phyloP scores from a whole-genome alignment of 2,329 filamentous ascomycete species.

The Escovopsis sp. region DNA sequence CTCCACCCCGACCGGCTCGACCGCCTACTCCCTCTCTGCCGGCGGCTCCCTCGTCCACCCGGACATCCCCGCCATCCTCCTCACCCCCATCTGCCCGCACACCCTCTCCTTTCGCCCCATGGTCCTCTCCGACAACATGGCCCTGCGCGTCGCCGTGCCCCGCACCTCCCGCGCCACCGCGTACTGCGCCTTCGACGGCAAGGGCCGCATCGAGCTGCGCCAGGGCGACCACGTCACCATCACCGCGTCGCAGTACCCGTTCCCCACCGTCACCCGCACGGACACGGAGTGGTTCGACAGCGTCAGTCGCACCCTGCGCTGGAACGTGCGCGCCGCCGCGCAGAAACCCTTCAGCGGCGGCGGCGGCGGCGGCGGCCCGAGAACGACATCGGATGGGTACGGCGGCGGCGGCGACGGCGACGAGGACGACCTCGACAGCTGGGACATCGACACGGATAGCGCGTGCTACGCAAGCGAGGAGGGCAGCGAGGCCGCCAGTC shows the following conservation, averaged over 20 bases:
- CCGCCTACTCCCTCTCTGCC: conserved; percentile 89
- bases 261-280: conserved; percentile 85
- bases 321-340: conserved; percentile 84
- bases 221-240: conserved; percentile 95
- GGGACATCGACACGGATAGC: conserved; percentile 90
- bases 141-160: conserved; percentile 77
- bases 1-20: conserved; percentile 86
- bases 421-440: conserved; percentile 48
- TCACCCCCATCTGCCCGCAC: conserved; percentile 95
- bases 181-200: conserved; percentile 95
- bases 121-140: conserved; percentile 90
- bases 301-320: conserved; percentile 77
- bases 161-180: conserved; percentile 76
- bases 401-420: no score
- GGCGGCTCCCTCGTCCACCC: conserved; percentile 92
- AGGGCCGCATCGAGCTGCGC: conserved; percentile 81
- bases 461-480: conserved; percentile 59
- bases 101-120: conserved; percentile 94
- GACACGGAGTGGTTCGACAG: conserved; percentile 94
- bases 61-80: conserved; percentile 87
- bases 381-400: conserved; percentile 1
- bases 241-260: conserved; percentile 88
- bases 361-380: conserved; percentile 34
- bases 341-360: conserved; percentile 82
- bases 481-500: conserved; percentile 50